Conservation (phyloP, 345 rosid genomes). For the Heritiera littoralis region DNA sequence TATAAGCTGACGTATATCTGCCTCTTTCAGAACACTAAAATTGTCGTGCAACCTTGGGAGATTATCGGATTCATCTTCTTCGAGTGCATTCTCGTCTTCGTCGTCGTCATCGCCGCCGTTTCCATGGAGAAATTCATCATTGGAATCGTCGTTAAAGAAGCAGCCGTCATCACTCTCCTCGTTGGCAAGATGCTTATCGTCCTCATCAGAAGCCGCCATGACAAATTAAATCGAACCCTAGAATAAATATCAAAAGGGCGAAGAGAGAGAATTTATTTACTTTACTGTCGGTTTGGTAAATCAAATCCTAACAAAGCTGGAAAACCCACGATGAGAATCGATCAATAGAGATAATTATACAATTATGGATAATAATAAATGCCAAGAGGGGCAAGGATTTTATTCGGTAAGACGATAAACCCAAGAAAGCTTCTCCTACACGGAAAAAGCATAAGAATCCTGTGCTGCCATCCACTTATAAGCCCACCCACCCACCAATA, state of each 20-base stretch:
- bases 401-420: neutral
- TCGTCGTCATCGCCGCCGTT: neutral
- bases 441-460: too few relatives aligned
- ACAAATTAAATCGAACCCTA: neutral
- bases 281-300: too few relatives aligned
- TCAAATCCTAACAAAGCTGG: too few relatives aligned
- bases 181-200: neutral
- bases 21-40: neutral
- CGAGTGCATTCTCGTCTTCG: neutral
- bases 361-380: too few relatives aligned
- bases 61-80: neutral
- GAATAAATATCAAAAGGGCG: too few relatives aligned
- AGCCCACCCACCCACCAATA: too few relatives aligned
- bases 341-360: neutral
- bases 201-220: neutral
- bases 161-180: neutral
- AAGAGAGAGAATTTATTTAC: neutral
- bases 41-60: neutral
- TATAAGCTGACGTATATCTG: constrained; percentile 12
- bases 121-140: neutral
- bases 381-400: too few relatives aligned
- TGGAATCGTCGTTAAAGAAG: neutral
- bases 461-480: too few relatives aligned
- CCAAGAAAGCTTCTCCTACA: neutral
- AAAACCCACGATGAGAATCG: too few relatives aligned